phyloP scores from a whole-genome alignment of 768 basidiomycete species.

The Sistotremastrum niveocremeum region DNA sequence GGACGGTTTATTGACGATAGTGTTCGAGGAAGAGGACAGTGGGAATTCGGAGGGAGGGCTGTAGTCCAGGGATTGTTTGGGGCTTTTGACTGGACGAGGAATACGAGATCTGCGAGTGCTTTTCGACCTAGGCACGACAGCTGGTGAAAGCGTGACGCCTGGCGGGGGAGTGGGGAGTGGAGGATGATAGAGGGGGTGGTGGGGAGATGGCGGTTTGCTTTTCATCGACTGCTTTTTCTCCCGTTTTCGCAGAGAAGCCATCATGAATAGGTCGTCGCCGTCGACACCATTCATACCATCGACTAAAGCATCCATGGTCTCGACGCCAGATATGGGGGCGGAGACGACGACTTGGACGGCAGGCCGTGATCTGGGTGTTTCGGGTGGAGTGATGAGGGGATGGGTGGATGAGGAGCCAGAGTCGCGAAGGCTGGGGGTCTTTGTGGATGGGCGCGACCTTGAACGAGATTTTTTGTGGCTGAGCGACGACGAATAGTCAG shows the following conservation, averaged over 20 bases:
- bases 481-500: too few species aligned
- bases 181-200: conserved; percentile 71
- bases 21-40: too few species aligned
- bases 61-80: conserved; percentile 5
- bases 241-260: conserved; percentile 26
- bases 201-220: conserved; percentile 32
- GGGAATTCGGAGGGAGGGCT: too few species aligned
- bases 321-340: conserved; percentile 66
- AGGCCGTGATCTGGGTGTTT: background rate
- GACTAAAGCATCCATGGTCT: conserved; percentile 79
- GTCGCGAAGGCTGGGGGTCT: too few species aligned
- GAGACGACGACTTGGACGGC: conserved; percentile 43
- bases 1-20: too few species aligned
- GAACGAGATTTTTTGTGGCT: too few species aligned
- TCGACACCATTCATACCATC: conserved; percentile 72
- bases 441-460: too few species aligned
- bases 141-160: conserved; percentile 50
- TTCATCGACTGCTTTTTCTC: conserved; percentile 25
- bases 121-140: conserved; percentile 15
- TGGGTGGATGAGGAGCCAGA: background rate
- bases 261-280: conserved; percentile 40
- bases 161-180: conserved; percentile 77
- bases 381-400: background rate
- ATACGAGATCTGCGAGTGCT: conserved; percentile 7
- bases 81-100: conserved; percentile 16